Evolutionary conservation across 176 grass and related monocot genomes (phyloP), one percentile per base, ranked within the genome.

Genomic region (Bolboschoenus planiculmis): DNA sequence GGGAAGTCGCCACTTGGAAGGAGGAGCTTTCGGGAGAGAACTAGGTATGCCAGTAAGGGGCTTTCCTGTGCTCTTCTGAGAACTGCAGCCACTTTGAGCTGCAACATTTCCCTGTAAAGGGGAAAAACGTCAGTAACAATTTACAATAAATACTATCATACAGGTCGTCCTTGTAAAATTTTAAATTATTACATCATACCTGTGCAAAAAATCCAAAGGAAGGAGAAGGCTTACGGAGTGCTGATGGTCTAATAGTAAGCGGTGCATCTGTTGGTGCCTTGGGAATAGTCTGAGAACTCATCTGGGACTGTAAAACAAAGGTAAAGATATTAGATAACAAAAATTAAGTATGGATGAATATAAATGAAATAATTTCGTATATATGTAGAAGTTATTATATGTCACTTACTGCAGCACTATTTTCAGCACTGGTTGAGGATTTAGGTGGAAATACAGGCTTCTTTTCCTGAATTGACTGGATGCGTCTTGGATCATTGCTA

Each of bases 181-280:
- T 4, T 81, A 85, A 10, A 8, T 24, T 86, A 56, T 39, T 43
- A 83, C 36, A 50, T 74, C 27, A 73, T 91, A 97, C 96, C 92
- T 91, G 87, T 58, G 82, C 16, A 59, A 98, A 98, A 93, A 88
- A 93, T 23, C 92, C 87, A 42, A 88, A 39, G 33, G 92, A 95
- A 39, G 92, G 89, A 74, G 96, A 95, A 86, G 96, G 96, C 87
- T 87, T 88, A 54, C 87, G 83, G 65, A 98, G 92, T 50, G 60
- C 89, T 83, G 96, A 98, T 78, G 89, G 96, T 70, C 91, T 95
- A 86, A 77, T 65, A 85, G 44, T 30, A 39, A 27, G 61, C 64
- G 83, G 66, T 63, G 83, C 35, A 90, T 78, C 54, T 60, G 10
- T 21, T 33, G 63, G 78, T 63, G 84, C 15, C 50, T 34, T 65